phyloP scores from a whole-genome alignment of 768 basidiomycete genomes.

The Termitomyces sp. region DNA sequence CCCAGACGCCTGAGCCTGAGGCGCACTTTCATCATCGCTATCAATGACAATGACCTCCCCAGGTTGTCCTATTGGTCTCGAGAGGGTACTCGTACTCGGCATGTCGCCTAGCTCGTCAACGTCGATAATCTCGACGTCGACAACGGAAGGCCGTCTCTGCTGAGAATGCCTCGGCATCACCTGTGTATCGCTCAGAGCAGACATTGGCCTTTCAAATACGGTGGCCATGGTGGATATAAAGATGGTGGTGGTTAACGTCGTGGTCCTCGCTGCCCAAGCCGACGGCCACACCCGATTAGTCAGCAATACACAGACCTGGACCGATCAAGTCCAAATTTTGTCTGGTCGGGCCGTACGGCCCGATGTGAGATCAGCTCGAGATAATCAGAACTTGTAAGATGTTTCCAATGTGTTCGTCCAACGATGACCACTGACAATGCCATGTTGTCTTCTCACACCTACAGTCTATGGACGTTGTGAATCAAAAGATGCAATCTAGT shows the following conservation, averaged over 20 bases:
- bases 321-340: not conserved
- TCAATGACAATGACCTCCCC: constrained; percentile 33
- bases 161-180: constrained; percentile 7
- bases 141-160: constrained; percentile 18
- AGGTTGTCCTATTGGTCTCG: constrained; percentile 4
- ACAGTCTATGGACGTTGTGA: too few relatives aligned
- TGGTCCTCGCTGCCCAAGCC: not conserved
- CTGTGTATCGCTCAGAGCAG: constrained; percentile 19
- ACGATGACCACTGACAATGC: too few relatives aligned
- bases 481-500: too few relatives aligned
- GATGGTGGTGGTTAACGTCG: constrained; percentile 21
- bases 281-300: constrained; percentile 5
- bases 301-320: not conserved
- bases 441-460: too few relatives aligned
- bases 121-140: constrained; percentile 44
- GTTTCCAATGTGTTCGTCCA: too few relatives aligned
- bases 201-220: constrained; percentile 22
- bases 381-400: too few relatives aligned
- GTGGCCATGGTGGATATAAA: constrained; percentile 24
- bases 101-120: constrained; percentile 33
- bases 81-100: constrained; percentile 10
- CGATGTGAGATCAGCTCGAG: too few relatives aligned
- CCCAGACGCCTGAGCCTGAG: constrained; percentile 14
- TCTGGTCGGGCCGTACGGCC: not conserved
- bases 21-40: constrained; percentile 28